Evolutionary conservation across 768 basidiomycete species (phyloP), one percentile per base, ranked within the genome.

Genomic region (Russula vinacea): DNA sequence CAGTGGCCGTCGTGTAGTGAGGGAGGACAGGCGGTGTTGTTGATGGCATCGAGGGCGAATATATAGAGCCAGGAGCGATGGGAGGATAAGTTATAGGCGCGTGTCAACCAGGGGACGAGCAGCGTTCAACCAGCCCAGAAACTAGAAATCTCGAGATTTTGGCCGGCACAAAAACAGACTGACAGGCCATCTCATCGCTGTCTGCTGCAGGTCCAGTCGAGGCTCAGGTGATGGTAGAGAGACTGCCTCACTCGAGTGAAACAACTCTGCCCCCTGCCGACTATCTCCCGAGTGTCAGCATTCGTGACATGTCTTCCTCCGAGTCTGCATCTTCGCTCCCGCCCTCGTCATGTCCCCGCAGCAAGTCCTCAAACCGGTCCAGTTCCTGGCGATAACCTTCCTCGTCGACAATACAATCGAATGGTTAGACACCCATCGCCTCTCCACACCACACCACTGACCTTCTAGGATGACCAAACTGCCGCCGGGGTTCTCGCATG

Each of bases 401-500:
- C 67, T 77, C 11, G 76, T 77, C 14, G 76, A 77, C 61, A 76
- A 77, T 56, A 63, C 66, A 39, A 71, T 79, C 33, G 78, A 79
- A 72, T 79, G 78, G 77, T 75, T 56, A 56, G 69, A 32, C 22
- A 49, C n/a, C 24, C 14, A 29, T 32, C 26, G n/a, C 32, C 2
- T 6, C 22, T 7, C 5, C 16, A 16, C 19, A 5, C 42, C 3
- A 19, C 45, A 13, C 42, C 44, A 42, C 56, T 49, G 17, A 24
- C 6, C 1, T 9, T 42, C 22, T 24, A 90, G 89, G 89, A 87
- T 92, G 81, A 87, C 87, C 13, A 85, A 84, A 71, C 74, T 92
- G 9, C 92, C 92, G 8, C 81, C 87, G 1, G 89, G 89, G 8
- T 93, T 93, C 73, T 81, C 78, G 0, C 87, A 87, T 70, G 92